Evolutionary conservation across 2,329 filamentous ascomycete genomes (phyloP), one percentile per base, ranked within the genome.

Genomic region (Colletotrichum lindemuthianum): DNA sequence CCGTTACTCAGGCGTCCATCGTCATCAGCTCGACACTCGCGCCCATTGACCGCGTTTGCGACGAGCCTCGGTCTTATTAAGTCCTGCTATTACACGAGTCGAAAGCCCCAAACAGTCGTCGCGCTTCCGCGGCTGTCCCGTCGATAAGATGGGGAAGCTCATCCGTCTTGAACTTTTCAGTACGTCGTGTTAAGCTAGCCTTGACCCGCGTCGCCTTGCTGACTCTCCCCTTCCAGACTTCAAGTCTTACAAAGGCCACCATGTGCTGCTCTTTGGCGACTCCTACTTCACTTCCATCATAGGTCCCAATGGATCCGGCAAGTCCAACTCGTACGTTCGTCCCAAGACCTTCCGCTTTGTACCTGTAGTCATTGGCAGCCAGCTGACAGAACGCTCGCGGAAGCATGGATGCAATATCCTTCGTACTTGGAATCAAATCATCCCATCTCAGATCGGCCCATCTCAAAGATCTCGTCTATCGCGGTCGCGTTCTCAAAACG

Each of bases 241-340:
- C 88, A 99, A 99, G 82, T 98, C 96, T 72, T 99, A 99, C 84
- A 97, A 97, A 79, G 96, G 94, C 63, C 94, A 97, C 73, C 96
- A 99, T 81, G 90, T 88, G 66, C 88, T 99, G 48, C 88, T 97
- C 57, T 97, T 99, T 73, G 95, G 95, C 74, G 95, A 99, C 81
- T 96, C 94, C 2, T 98, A 97, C 80, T 99, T 99, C 79, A 99
- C 96, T 53, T 99, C 96, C 45, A 97, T 99, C 74, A 98, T 99
- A 74, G 96, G 96, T 6, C 96, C 96, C 76, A 99, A 99, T 94
- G 96, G 96, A 83, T 98, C 96, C 40, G 96, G 96, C 69, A 99
- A 99, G 79, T 99, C 96, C 16, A 99, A 99, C 78, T 97, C 94
- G 92, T 95, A 80, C 76, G 89, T 69, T 48, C 32, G 39, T 16